phyloP scores from a whole-genome alignment of 169 alveolate species.

The Plasmodium gonderi region DNA sequence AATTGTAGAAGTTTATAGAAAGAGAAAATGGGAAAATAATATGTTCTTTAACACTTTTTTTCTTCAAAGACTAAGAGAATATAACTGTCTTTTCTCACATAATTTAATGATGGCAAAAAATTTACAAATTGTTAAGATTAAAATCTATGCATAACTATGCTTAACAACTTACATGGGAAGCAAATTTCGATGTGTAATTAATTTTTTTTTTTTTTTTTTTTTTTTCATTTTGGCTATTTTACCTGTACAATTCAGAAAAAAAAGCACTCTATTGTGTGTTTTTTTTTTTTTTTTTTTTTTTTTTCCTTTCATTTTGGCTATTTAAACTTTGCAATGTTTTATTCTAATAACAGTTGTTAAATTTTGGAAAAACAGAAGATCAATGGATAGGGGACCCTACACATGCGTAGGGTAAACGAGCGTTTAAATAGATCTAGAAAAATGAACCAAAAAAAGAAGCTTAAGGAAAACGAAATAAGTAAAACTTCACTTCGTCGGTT shows the following conservation, averaged over 20 bases:
- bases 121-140: background rate
- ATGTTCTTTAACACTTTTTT: too few species aligned
- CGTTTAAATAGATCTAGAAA: background rate
- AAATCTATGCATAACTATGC: background rate
- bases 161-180: background rate
- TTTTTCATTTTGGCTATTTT: conserved; percentile 7
- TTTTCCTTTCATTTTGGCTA: conserved; percentile 3
- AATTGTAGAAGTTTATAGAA: too few species aligned
- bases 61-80: background rate
- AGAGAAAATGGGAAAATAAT: too few species aligned
- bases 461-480: background rate
- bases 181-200: background rate
- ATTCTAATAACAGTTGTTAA: conserved; percentile 9
- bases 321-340: conserved; percentile 6
- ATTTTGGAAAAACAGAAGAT: background rate
- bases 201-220: conserved; percentile 48
- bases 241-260: conserved; percentile 34
- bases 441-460: background rate
- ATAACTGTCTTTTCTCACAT: background rate
- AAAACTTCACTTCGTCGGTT: background rate
- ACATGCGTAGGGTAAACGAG: background rate
- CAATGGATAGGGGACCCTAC: background rate
- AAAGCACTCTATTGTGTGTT: background rate
- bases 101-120: background rate
- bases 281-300: conserved; percentile 50